phyloP scores from a whole-genome alignment of 1,284 basidiomycete species.

The Xerocomus nothofagi region DNA sequence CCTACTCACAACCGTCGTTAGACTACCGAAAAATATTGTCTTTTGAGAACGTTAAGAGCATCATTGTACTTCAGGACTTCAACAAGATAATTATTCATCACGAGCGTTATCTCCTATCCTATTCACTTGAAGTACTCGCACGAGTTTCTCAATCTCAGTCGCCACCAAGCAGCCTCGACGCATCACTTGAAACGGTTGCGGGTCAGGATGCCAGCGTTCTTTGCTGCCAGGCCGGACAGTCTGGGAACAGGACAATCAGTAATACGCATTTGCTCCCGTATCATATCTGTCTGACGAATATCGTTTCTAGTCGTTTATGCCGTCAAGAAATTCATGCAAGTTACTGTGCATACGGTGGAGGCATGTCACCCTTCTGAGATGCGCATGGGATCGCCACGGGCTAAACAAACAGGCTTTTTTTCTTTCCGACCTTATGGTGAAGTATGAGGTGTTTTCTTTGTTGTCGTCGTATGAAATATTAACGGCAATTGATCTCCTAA shows the following conservation, averaged over 20 bases:
- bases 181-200: constrained; percentile 58
- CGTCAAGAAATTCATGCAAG: constrained; percentile 58
- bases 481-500: not conserved
- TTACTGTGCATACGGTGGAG: constrained; percentile 51
- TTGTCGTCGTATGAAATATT: not conserved
- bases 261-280: constrained; percentile 15
- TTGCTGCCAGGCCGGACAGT: constrained; percentile 56
- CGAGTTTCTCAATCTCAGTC: constrained; percentile 53
- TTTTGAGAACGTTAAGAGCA: constrained; percentile 47
- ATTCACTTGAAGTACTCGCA: constrained; percentile 67
- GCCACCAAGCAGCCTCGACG: constrained; percentile 46
- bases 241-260: constrained; percentile 57
- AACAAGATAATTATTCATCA: constrained; percentile 67
- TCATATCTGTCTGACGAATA: constrained; percentile 9
- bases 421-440: constrained; percentile 63
- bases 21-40: constrained; percentile 58
- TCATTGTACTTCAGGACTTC: constrained; percentile 58
- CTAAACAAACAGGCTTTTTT: constrained; percentile 24
- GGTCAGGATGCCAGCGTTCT: constrained; percentile 51
- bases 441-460: constrained; percentile 39
- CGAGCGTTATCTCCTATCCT: constrained; percentile 58
- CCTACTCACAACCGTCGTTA: constrained; percentile 29
- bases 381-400: constrained; percentile 36
- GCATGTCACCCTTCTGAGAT: constrained; percentile 34
- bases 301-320: constrained; percentile 60